A percentile compares a stretch with the other conserved stretches of the same genome.
These are phyloP conservation scores for Tagetes patula DNA, from an alignment of 129 eudicot genomes.

Conservation along the genomic window DNA sequence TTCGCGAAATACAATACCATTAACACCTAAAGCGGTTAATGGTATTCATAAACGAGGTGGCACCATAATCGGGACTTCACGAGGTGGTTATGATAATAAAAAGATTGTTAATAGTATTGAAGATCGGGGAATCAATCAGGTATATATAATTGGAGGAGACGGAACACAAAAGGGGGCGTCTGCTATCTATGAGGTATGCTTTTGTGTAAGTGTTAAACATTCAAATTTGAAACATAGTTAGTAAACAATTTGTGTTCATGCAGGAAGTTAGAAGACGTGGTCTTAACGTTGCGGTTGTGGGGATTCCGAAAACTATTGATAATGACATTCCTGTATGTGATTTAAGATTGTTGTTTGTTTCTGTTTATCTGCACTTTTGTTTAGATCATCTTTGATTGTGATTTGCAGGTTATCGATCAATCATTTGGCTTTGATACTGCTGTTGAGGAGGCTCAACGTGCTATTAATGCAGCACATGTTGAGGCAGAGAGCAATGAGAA, in stretches of 20 bases:
- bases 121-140: conserved; percentile 97
- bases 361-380: background rate
- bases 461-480: conserved; percentile 90
- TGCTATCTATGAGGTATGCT: conserved; percentile 69
- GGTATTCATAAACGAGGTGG: conserved; percentile 97
- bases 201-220: conserved; percentile 5
- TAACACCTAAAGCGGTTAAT: conserved; percentile 70
- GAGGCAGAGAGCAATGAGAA: conserved; percentile 85
- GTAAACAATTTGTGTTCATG: conserved; percentile 8
- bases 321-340: conserved; percentile 85
- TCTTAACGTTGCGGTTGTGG: conserved; percentile 80
- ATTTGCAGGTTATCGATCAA: conserved; percentile 70
- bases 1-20: conserved; percentile 66
- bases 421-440: conserved; percentile 97
- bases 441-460: conserved; percentile 99
- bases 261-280: conserved; percentile 91
- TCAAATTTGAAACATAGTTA: background rate
- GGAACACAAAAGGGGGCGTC: conserved; percentile 97
- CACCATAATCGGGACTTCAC: conserved; percentile 81
- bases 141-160: conserved; percentile 93
- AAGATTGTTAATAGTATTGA: conserved; percentile 91
- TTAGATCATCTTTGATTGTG: conserved; percentile 1
- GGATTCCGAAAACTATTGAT: conserved; percentile 91
- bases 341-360: conserved; percentile 8
- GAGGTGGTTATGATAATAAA: conserved; percentile 83